Evolutionary conservation across 192 early-diverging fungal genomes (phyloP), one percentile per base, ranked within the genome.

Genomic region (Coemansia aciculifera): DNA sequence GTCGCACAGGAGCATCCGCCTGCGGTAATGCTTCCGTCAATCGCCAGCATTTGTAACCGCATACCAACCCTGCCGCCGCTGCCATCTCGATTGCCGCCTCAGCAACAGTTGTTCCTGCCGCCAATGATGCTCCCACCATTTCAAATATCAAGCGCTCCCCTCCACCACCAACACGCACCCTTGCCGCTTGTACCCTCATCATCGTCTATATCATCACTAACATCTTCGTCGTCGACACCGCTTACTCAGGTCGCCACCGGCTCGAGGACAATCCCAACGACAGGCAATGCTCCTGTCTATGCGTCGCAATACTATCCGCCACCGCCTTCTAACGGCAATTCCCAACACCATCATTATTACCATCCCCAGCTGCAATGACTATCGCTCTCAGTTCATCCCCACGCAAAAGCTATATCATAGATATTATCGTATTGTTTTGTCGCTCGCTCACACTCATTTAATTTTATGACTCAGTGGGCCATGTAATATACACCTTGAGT

Each of bases 11-110:
- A 60, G 19, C 34, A 60, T 13, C 64, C 57, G 24, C 70, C 66
- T 21, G 66, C 59, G 43, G 61, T 63, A 15, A 78, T 64, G 8
- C 70, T 71, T 17, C 72, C 71, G 56, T 74, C 72, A 0, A 75
- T 79, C 34, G 69, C 78, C 40, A 79, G 66, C 27, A 57, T 79
- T 3, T 79, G 78, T 24, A 59, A 64, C 21, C 59, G 36, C n/a
- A 39, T 60, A 56, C 40, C 52, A 12, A 13, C 67, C 1, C 43
- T 44, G 12, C 31, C 29, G 13, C 37, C 38, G 13, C 63, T 48
- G 2, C 21, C 21, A 23, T 57, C 34, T 32, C 32, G 43, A 61
- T 29, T 49, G n/a, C 67, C 44, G 44, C 42, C 8, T 34, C 43
- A 31, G 37, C 62, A 70, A 37, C 66, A 40, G 29, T 6, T 15